Percentiles rank a stretch among this genome's conserved stretches.
Evolutionary conservation across 2,329 filamentous ascomycete genomes (phyloP).

Genomic region (Stagonosporopsis vannaccii): DNA sequence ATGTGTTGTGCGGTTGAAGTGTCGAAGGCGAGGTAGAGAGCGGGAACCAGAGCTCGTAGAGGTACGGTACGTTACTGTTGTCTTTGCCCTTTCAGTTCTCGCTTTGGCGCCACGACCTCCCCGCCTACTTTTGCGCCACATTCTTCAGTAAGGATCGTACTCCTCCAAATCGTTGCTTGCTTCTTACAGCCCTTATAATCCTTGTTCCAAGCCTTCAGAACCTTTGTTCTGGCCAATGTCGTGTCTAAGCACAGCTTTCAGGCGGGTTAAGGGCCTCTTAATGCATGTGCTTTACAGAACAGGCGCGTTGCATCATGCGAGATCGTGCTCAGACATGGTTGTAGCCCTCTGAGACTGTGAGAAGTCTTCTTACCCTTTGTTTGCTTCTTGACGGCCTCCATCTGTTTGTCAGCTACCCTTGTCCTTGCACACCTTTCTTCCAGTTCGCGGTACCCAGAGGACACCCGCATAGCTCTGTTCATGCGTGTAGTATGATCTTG

Average conservation of each 20-base stretch:
- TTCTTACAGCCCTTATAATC: neutral
- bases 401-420: neutral
- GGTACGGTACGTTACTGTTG: neutral
- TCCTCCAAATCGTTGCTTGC: neutral
- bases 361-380: neutral
- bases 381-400: neutral
- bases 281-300: neutral
- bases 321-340: neutral
- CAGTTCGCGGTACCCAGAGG: neutral
- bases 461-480: neutral
- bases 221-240: neutral
- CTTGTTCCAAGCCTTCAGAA: neutral
- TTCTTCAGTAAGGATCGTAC: neutral
- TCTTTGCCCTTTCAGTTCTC: neutral
- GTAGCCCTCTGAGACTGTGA: neutral
- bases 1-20: neutral
- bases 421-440: neutral
- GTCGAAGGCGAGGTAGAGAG: neutral
- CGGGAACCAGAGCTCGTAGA: neutral
- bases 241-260: neutral
- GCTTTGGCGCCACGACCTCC: neutral
- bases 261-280: neutral
- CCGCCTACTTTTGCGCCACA: neutral
- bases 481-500: neutral
- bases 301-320: neutral